These are phyloP conservation scores for Cryptosporidium ubiquitum DNA, from an alignment of 169 alveolate genomes.

Conservation along the genomic window DNA sequence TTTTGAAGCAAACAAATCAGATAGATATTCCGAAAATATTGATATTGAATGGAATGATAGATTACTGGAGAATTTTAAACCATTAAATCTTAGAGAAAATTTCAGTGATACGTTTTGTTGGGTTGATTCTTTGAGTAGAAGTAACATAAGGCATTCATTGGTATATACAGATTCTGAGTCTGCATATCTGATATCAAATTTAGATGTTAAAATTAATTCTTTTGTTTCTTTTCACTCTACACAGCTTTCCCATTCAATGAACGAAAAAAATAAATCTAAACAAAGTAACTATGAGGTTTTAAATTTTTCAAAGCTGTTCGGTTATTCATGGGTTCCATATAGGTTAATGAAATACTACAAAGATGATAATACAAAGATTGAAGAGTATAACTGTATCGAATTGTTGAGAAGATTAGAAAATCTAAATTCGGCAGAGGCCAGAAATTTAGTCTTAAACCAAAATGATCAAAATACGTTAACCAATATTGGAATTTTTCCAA, in stretches of 20 bases:
- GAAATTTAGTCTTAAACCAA: slow-evolving; percentile 6
- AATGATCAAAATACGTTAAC: slow-evolving; percentile 3
- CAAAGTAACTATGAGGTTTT: too few relatives aligned
- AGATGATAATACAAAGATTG: background rate
- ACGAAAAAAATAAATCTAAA: background rate
- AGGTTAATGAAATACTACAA: slow-evolving; percentile 24
- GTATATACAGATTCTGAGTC: slow-evolving; percentile 4
- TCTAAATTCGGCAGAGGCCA: slow-evolving; percentile 31
- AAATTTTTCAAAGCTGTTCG: background rate
- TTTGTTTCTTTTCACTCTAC: background rate
- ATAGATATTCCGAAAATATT: background rate
- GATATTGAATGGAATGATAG: slow-evolving; percentile 16
- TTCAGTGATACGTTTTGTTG: slow-evolving; percentile 45
- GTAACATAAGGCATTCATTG: background rate
- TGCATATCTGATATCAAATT: slow-evolving; percentile 4
- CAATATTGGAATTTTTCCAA: background rate
- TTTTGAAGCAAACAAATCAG: background rate
- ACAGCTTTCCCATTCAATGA: background rate
- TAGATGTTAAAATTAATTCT: slow-evolving; percentile 14
- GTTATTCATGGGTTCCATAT: slow-evolving; percentile 57
- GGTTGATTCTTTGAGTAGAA: background rate
- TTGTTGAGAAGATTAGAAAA: background rate
- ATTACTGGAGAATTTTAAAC: background rate
- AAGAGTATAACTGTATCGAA: background rate
- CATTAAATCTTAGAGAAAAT: slow-evolving; percentile 7